Evolutionary conservation across 208 protist species (phyloP), one percentile per base, ranked within the genome.

Genomic region (Histomonas meleagridis): DNA sequence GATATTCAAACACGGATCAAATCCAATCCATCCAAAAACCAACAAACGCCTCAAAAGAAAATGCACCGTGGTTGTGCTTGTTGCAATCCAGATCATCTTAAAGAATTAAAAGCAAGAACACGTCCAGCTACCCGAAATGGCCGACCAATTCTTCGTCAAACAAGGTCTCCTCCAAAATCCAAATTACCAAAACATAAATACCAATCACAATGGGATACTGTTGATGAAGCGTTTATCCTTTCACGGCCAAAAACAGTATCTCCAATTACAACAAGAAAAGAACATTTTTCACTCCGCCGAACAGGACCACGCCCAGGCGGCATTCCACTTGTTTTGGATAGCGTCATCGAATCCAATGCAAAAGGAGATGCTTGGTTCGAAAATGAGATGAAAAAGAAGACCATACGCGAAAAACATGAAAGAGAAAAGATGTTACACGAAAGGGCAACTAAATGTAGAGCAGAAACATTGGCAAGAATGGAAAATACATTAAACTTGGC

Each of bases 261-360:
- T 51, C 51, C 32, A 18, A 28, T 26, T 0, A 32, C 51, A 14
- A 32, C 7, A 55, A 86, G 55, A 38, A 5, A 14, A 38, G 18
- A 40, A 16, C 76, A 86, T 38, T 86, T 86, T 86, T 86, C 76
- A 46, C 51, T 86, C 46, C 76, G 51, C 38, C 40, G 76, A 18
- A 86, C 76, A 40, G 76, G 76, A 51, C 76, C 76, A 86, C 26
- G 76, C 0, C 76, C 76, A 32, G 76, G 76, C 16, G 76, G 76
- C 12, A 86, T 86, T 38, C 76, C 76, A 38, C 51, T 86, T 38
- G 23, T 32, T 86, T 14, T 86, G 3, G 32, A 86, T 38, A 46
- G 55, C 38, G 10, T 86, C 0, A n/a, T 48, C 21, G 76, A 40
- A 18, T 86, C n/a, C 7, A 32, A 46, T 5, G 76, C 23, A 1